Evolutionary conservation across 2,329 filamentous ascomycete genomes (phyloP).

Genomic region (Zasmidium citrigriseum): DNA sequence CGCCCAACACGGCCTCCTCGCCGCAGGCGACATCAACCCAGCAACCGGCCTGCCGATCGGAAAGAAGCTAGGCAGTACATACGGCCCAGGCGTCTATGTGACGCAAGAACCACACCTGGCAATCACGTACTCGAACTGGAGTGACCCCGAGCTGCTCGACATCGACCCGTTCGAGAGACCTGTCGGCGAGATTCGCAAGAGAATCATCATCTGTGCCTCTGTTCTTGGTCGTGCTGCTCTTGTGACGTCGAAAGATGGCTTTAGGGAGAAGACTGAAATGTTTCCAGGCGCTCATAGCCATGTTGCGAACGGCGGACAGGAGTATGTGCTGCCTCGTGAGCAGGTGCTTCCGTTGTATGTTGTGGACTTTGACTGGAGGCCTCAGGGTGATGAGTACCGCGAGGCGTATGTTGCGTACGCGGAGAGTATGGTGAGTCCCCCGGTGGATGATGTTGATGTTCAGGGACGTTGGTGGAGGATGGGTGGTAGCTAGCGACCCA

Average conservation of each 20-base stretch:
- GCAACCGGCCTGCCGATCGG: background rate
- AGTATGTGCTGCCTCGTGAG: background rate
- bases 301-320: background rate
- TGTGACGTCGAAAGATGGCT: background rate
- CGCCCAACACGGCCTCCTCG: background rate
- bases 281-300: slow-evolving; percentile 1
- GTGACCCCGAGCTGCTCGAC: background rate
- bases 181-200: background rate
- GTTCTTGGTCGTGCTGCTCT: slow-evolving; percentile 3
- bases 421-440: background rate
- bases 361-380: background rate
- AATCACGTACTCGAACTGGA: slow-evolving; percentile 4
- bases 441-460: background rate
- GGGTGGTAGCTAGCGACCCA: background rate
- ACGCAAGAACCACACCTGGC: slow-evolving; percentile 1
- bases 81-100: slow-evolving; percentile 2
- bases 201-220: slow-evolving; percentile 1
- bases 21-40: slow-evolving; percentile 1
- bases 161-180: background rate
- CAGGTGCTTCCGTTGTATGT: background rate
- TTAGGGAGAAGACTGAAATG: background rate
- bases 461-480: background rate
- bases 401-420: background rate
- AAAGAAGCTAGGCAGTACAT: background rate
- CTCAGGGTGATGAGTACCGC: background rate